Conservation (phyloP, 306 rosid species). For the Comarum palustre region DNA sequence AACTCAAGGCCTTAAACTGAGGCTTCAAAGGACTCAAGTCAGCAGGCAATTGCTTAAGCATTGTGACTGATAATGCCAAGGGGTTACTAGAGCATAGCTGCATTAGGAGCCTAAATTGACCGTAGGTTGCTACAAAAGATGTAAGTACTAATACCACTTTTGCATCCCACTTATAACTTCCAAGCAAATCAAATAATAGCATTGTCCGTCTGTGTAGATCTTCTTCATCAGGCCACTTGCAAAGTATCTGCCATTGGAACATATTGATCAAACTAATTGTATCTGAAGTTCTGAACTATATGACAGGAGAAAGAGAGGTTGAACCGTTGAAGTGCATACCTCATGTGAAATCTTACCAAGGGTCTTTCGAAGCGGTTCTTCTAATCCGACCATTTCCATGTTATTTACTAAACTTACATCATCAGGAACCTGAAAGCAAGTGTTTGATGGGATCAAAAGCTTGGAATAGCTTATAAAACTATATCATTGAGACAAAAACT, state of each 20-base stretch:
- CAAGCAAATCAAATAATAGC: constrained; percentile 52
- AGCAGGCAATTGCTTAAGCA: constrained; percentile 43
- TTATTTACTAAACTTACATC: constrained; percentile 27
- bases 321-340: constrained; percentile 41
- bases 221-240: constrained; percentile 37
- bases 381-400: constrained; percentile 30
- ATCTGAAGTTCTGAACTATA: background rate
- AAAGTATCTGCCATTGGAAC: constrained; percentile 41
- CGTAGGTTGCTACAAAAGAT: constrained; percentile 53
- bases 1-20: constrained; percentile 40
- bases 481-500: background rate
- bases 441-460: background rate
- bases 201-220: constrained; percentile 42
- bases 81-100: constrained; percentile 32
- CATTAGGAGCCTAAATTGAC: constrained; percentile 49
- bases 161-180: constrained; percentile 53
- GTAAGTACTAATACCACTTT: constrained; percentile 58
- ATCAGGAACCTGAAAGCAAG: constrained; percentile 53
- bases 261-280: constrained; percentile 4
- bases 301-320: background rate
- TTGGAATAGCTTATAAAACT: background rate
- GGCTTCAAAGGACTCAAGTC: constrained; percentile 28
- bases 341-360: constrained; percentile 35
- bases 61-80: constrained; percentile 41
- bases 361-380: constrained; percentile 35